These are phyloP conservation scores for Geum urbanum DNA, from an alignment of 306 rosid genomes.

Conservation along the genomic window DNA sequence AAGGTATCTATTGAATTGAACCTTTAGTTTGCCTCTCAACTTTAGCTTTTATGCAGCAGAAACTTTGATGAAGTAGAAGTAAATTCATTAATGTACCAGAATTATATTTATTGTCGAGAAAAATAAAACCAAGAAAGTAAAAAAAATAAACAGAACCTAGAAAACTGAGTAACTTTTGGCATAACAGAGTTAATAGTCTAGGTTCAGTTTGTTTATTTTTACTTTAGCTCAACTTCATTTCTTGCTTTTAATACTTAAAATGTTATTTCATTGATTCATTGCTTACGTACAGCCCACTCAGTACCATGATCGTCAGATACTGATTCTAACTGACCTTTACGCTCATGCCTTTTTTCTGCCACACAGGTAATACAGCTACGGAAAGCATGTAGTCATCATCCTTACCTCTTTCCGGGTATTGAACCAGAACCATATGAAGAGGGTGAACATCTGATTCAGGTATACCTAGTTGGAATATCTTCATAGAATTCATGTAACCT, in stretches of 20 bases:
- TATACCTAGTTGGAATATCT: conserved; percentile 24
- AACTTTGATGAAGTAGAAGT: neutral
- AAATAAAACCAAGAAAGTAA: neutral
- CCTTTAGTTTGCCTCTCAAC: neutral
- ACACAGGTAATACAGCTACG: conserved; percentile 77
- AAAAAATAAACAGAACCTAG: neutral
- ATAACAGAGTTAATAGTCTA: too few relatives aligned
- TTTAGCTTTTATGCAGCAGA: neutral
- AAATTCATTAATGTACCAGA: neutral
- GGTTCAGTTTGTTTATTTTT: too few relatives aligned
- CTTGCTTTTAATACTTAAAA: neutral
- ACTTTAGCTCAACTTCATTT: neutral
- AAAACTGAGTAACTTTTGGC: neutral
- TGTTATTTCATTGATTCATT: neutral
- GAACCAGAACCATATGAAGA: conserved; percentile 98
- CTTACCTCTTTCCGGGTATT: conserved; percentile 90
- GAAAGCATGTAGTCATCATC: conserved; percentile 96
- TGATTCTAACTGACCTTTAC: conserved; percentile 10
- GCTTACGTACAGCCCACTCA: neutral
- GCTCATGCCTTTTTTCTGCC: conserved; percentile 27
- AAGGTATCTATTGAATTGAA: neutral
- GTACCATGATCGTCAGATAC: conserved; percentile 8
- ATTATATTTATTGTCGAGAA: neutral
- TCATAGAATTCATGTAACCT: neutral
- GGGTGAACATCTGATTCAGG: conserved; percentile 96